phyloP scores from a whole-genome alignment of 2,329 filamentous ascomycete species.

The Microthyrium microscopicum region DNA sequence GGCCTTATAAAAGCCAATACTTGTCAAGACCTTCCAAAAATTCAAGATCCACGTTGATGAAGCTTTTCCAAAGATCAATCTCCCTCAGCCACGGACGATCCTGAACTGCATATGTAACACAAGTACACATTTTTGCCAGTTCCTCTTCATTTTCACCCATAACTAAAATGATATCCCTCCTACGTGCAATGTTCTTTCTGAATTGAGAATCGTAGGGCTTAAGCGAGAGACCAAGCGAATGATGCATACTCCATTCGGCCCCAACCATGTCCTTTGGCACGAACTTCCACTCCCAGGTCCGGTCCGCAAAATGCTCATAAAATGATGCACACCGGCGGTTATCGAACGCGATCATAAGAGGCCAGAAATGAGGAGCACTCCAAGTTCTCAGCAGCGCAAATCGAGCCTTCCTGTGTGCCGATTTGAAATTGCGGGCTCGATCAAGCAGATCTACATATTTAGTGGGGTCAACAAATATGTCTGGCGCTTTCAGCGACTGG shows the following conservation, averaged over 20 bases:
- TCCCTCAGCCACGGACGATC: slow-evolving; percentile 33
- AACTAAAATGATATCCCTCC: slow-evolving; percentile 28
- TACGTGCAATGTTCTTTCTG: slow-evolving; percentile 22
- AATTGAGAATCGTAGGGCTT: slow-evolving; percentile 10
- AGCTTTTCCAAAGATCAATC: slow-evolving; percentile 35
- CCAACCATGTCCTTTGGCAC: slow-evolving; percentile 30
- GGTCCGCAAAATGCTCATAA: slow-evolving; percentile 22
- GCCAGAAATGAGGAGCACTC: slow-evolving; percentile 33
- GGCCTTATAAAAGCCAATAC: slow-evolving; percentile 26
- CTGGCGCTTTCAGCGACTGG: neutral
- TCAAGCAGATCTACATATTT: slow-evolving; percentile 14
- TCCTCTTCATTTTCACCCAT: slow-evolving; percentile 29
- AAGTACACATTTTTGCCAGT: slow-evolving; percentile 21
- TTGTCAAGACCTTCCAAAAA: slow-evolving; percentile 28
- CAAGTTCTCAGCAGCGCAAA: slow-evolving; percentile 31
- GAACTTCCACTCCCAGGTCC: slow-evolving; percentile 33
- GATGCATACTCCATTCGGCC: slow-evolving; percentile 28
- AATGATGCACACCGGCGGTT: slow-evolving; percentile 23
- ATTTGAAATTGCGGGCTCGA: slow-evolving; percentile 17
- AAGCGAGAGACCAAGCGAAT: slow-evolving; percentile 18
- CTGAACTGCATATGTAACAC: slow-evolving; percentile 29
- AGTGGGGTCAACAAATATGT: neutral
- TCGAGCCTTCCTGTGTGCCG: slow-evolving; percentile 13
- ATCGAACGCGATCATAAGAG: slow-evolving; percentile 26
- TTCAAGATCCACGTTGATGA: slow-evolving; percentile 28